phyloP scores from a whole-genome alignment of 495 filamentous ascomycete genomes.

The Polyplosphaeria fusca region DNA sequence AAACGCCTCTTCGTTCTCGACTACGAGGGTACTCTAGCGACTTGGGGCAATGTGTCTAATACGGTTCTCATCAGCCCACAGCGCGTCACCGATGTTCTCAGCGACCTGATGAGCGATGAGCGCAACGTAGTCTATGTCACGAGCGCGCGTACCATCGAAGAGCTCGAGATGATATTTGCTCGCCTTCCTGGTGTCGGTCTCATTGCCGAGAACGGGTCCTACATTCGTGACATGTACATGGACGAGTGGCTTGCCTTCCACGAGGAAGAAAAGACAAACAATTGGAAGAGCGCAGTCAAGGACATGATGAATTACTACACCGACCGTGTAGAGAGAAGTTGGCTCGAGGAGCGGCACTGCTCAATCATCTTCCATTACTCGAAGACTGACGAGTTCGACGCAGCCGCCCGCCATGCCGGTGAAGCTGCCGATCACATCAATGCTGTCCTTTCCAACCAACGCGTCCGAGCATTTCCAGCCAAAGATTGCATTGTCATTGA shows the following conservation, averaged over 20 bases:
- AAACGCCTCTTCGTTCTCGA: constrained; percentile 82
- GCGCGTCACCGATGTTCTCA: constrained; percentile 73
- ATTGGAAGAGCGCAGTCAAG: constrained; percentile 75
- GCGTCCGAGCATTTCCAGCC: constrained; percentile 78
- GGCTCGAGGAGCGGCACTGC: constrained; percentile 81
- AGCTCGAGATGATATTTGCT: constrained; percentile 80
- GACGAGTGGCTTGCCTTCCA: constrained; percentile 71
- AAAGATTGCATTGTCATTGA: constrained; percentile 78
- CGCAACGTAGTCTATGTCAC: constrained; percentile 89
- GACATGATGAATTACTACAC: constrained; percentile 81
- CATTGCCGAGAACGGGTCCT: constrained; percentile 91
- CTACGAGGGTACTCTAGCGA: constrained; percentile 86
- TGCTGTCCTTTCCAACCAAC: constrained; percentile 77
- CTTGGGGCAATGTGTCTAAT: constrained; percentile 72
- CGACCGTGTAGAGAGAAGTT: constrained; percentile 80
- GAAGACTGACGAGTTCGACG: constrained; percentile 68
- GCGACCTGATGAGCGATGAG: constrained; percentile 71
- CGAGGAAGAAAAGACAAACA: constrained; percentile 59
- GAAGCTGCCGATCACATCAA: constrained; percentile 93
- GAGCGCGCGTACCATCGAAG: constrained; percentile 79
- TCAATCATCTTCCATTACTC: constrained; percentile 85
- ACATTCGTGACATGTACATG: constrained; percentile 64
- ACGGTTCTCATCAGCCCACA: constrained; percentile 81
- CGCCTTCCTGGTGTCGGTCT: constrained; percentile 74
- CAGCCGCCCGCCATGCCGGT: constrained; percentile 70